Percentiles rank a stretch among this genome's conserved stretches.
phyloP scores from a whole-genome alignment of 2,329 filamentous ascomycete genomes.

The Myriangium duriaei region DNA sequence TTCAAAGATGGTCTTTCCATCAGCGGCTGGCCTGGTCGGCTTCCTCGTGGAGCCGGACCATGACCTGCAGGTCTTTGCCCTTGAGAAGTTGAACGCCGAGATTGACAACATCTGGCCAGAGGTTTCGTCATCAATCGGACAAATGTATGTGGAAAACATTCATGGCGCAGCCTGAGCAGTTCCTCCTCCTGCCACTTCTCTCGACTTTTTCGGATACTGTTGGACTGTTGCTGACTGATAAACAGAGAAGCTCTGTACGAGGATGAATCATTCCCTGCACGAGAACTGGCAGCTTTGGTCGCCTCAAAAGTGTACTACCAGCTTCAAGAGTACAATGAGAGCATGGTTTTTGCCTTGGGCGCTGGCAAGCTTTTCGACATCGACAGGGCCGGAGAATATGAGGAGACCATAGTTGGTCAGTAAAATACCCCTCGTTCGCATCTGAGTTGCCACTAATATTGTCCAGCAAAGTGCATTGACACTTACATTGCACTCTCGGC shows the following conservation, averaged over 20 bases:
- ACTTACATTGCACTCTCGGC: constrained; percentile 81
- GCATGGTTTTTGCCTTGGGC: constrained; percentile 93
- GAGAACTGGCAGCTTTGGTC: constrained; percentile 84
- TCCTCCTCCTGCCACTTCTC: background rate
- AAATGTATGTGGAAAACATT: constrained; percentile 57
- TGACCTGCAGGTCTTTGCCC: constrained; percentile 85
- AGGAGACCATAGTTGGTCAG: constrained; percentile 89
- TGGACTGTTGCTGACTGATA: constrained; percentile 2
- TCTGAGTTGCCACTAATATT: constrained; percentile 7
- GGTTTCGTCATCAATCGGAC: constrained; percentile 78
- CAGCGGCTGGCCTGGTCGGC: constrained; percentile 85
- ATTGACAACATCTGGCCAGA: constrained; percentile 98
- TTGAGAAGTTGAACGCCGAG: constrained; percentile 89
- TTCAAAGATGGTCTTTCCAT: constrained; percentile 92
- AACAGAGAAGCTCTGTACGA: constrained; percentile 89
- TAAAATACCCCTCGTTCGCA: constrained; percentile 9
- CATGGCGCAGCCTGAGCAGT: background rate
- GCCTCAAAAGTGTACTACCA: constrained; percentile 98
- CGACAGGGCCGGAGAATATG: constrained; percentile 82
- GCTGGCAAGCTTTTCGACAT: constrained; percentile 92
- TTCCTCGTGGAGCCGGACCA: constrained; percentile 91
- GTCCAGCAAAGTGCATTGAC: constrained; percentile 76
- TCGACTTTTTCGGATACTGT: background rate
- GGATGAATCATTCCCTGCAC: constrained; percentile 87
- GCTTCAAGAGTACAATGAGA: constrained; percentile 96